phyloP scores from a whole-genome alignment of 1,284 basidiomycete genomes.

The Apiotrichum domesticum region DNA sequence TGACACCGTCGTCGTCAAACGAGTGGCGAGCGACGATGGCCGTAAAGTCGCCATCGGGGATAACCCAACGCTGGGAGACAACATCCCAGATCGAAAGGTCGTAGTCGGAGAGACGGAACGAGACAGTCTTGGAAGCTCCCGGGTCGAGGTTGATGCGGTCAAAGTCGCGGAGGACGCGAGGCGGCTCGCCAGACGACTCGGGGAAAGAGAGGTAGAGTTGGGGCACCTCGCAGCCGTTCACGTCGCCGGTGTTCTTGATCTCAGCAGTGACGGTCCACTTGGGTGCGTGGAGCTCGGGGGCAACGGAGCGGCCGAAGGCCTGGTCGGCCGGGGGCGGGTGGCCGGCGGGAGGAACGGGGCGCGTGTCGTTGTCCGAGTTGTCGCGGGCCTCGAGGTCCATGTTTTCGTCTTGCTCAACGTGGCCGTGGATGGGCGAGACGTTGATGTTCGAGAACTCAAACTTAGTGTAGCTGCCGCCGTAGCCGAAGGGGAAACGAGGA shows the following conservation, averaged over 20 bases:
- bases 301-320: background rate
- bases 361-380: background rate
- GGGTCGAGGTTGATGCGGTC: slow-evolving; percentile 41
- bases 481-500: slow-evolving; percentile 70
- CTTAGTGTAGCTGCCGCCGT: slow-evolving; percentile 73
- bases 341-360: background rate
- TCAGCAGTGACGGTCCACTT: slow-evolving; percentile 43
- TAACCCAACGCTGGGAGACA: slow-evolving; percentile 40
- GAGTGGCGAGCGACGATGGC: slow-evolving; percentile 30
- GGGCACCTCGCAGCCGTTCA: slow-evolving; percentile 47
- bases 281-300: slow-evolving; percentile 35
- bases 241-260: slow-evolving; percentile 48
- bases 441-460: slow-evolving; percentile 55
- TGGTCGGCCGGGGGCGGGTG: background rate
- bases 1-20: slow-evolving; percentile 13
- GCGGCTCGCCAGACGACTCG: slow-evolving; percentile 40
- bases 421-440: background rate
- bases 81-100: slow-evolving; percentile 49
- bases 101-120: slow-evolving; percentile 43
- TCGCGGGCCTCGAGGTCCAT: background rate
- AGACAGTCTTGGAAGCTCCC: slow-evolving; percentile 31
- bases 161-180: slow-evolving; percentile 43
- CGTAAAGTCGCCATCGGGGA: slow-evolving; percentile 43
- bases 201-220: slow-evolving; percentile 48
- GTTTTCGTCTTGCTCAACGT: no score